Evolutionary conservation across 495 filamentous ascomycete genomes (phyloP), one percentile per base, ranked within the genome.

Genomic region (Daldinia loculata): DNA sequence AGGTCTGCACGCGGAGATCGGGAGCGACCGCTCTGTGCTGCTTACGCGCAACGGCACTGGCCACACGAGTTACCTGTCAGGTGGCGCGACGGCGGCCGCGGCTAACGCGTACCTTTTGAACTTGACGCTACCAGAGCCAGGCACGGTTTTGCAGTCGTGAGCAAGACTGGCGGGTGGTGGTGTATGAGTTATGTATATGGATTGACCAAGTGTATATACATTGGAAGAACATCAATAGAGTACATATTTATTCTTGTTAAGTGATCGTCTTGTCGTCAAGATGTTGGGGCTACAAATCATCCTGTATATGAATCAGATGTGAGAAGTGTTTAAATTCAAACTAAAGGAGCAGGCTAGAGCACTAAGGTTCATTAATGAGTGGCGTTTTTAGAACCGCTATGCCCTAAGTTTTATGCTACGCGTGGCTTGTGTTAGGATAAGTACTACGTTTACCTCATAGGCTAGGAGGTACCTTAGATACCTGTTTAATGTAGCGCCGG

Each of bases 21-120:
- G 78, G 38, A 45, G 74, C 32, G 58, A 76, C 22, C 72, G 78
- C 67, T 69, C 74, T 15, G 75, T 78, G n/a, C 52, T 82, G 30
- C 50, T 83, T 6, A 77, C 76, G 41, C 71, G 81, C 17, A 75
- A 79, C 52, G 81, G 81, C 11, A 64, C 63, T 41, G 81, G 81
- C 1, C 81, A 83, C 45, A 79, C 77, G 48, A 79, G 77, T 29
- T 72, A 78, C 30, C 58, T 73, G 8, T 66, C 61, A 48, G 48
- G 57, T 8, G 76, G 76, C 12, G 65, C 73, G 48, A 70, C 74
- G 0, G 64, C 71, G 1, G 61, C 62, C 30, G 61, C 66, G 11
- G 56, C 66, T 1, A 76, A 75, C 34, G 39, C 48, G 19, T 78
- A 76, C 19, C 56, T 78, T 1, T 38, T 78, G 2, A 53, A 74